phyloP scores from a whole-genome alignment of 1,139 yeast species.

The Candida frijolesensis region DNA sequence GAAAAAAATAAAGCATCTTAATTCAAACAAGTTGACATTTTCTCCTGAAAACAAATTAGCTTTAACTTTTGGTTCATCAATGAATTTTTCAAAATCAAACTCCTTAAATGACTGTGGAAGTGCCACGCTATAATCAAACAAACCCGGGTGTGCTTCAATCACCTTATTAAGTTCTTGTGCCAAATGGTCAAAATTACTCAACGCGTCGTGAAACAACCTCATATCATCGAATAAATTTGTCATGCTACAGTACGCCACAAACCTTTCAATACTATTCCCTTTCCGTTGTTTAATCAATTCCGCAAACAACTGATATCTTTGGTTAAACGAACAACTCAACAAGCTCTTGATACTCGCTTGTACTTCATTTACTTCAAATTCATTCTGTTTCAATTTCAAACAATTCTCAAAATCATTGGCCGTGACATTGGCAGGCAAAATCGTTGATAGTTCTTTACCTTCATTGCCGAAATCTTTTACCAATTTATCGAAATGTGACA shows the following conservation, averaged over 20 bases:
- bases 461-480: conserved; percentile 61
- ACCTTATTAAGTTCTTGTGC: conserved; percentile 24
- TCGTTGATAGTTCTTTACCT: conserved; percentile 37
- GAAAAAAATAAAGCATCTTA: conserved; percentile 30
- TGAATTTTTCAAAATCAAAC: conserved; percentile 21
- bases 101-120: conserved; percentile 14
- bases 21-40: conserved; percentile 27
- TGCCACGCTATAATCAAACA: conserved; percentile 9
- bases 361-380: conserved; percentile 45
- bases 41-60: conserved; percentile 15
- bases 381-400: conserved; percentile 42
- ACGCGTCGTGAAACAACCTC: conserved; percentile 59
- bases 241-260: conserved; percentile 23
- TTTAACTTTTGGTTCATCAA: conserved; percentile 11
- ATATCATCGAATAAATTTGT: conserved; percentile 46
- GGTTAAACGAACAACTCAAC: conserved; percentile 58
- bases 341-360: conserved; percentile 51
- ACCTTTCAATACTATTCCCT: conserved; percentile 16
- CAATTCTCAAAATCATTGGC: conserved; percentile 29
- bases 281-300: conserved; percentile 35
- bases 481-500: conserved; percentile 65
- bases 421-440: conserved; percentile 11
- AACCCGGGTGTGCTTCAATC: conserved; percentile 17
- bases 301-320: conserved; percentile 35
- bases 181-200: conserved; percentile 47